These are phyloP conservation scores for Penicillium lagena DNA, from an alignment of 495 filamentous ascomycete species.

Conservation along the genomic window DNA sequence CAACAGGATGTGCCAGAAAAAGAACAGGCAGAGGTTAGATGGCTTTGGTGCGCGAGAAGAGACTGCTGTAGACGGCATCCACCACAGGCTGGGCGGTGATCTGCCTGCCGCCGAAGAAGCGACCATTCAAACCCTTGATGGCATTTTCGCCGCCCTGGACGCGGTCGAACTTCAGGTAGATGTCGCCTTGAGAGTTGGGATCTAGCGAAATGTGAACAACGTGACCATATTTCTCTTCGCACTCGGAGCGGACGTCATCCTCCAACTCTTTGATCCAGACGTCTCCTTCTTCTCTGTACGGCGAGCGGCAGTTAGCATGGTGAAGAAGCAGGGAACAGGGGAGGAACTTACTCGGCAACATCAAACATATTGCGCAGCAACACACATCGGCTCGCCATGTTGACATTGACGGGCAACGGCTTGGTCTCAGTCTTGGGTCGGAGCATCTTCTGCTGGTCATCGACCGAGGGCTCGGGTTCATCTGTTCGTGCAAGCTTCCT, in stretches of 20 bases:
- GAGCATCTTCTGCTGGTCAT: slow-evolving; percentile 62
- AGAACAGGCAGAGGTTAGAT: slow-evolving; percentile 31
- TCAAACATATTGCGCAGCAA: slow-evolving; percentile 95
- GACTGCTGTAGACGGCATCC: slow-evolving; percentile 95
- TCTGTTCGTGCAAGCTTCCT: slow-evolving; percentile 95
- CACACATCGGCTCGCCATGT: slow-evolving; percentile 91
- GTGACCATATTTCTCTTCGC: slow-evolving; percentile 92
- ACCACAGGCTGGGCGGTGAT: slow-evolving; percentile 94
- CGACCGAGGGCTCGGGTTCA: slow-evolving; percentile 60
- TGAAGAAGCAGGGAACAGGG: background rate
- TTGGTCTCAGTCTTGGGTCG: slow-evolving; percentile 79
- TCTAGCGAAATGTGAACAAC: slow-evolving; percentile 97
- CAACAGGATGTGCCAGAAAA: slow-evolving; percentile 15
- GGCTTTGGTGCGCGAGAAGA: slow-evolving; percentile 83
- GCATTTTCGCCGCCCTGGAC: slow-evolving; percentile 93
- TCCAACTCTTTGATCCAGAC: slow-evolving; percentile 89
- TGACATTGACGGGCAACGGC: slow-evolving; percentile 76
- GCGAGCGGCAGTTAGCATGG: slow-evolving; percentile 29
- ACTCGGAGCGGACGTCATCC: slow-evolving; percentile 89
- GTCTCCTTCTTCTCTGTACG: slow-evolving; percentile 72
- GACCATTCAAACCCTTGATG: slow-evolving; percentile 93
- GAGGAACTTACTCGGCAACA: slow-evolving; percentile 68
- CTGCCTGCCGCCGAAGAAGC: slow-evolving; percentile 85
- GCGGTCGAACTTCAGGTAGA: slow-evolving; percentile 96
- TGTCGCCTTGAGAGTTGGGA: slow-evolving; percentile 88